These are phyloP conservation scores for Mycocentrospora acerina DNA, from an alignment of 2,329 filamentous ascomycete genomes.

Conservation along the genomic window DNA sequence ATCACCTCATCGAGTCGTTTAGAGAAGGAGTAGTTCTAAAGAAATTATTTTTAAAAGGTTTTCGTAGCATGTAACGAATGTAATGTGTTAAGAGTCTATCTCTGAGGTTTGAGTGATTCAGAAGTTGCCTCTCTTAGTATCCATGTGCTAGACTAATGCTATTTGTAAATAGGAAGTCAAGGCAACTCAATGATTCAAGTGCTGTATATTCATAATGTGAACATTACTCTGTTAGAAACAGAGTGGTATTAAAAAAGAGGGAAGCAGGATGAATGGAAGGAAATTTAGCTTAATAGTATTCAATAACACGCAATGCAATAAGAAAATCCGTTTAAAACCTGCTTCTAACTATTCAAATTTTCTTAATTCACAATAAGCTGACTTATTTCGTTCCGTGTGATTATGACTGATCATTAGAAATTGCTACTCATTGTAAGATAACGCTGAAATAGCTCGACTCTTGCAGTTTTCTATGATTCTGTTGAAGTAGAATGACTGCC, in stretches of 20 bases:
- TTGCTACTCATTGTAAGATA: not conserved
- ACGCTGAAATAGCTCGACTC: not conserved
- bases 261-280: not conserved
- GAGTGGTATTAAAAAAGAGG: slow-evolving; percentile 5
- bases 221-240: slow-evolving; percentile 30
- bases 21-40: too few relatives aligned
- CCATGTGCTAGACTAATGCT: slow-evolving; percentile 23
- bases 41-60: too few relatives aligned
- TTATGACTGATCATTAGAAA: too few relatives aligned
- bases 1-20: slow-evolving; percentile 2
- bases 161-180: slow-evolving; percentile 10
- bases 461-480: slow-evolving; percentile 19
- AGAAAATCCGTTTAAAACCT: not conserved
- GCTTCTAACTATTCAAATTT: too few relatives aligned
- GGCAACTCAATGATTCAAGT: slow-evolving; percentile 16
- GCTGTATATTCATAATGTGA: slow-evolving; percentile 31
- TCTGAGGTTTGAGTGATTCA: slow-evolving; percentile 14
- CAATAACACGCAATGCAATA: not conserved
- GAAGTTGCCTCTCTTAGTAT: slow-evolving; percentile 13
- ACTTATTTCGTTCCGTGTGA: too few relatives aligned
- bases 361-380: too few relatives aligned
- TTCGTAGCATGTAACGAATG: slow-evolving; percentile 7
- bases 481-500: slow-evolving; percentile 38
- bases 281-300: not conserved
- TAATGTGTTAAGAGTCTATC: slow-evolving; percentile 1